Conservation (phyloP, 495 filamentous ascomycete genomes). For the Xylaria longipes region DNA sequence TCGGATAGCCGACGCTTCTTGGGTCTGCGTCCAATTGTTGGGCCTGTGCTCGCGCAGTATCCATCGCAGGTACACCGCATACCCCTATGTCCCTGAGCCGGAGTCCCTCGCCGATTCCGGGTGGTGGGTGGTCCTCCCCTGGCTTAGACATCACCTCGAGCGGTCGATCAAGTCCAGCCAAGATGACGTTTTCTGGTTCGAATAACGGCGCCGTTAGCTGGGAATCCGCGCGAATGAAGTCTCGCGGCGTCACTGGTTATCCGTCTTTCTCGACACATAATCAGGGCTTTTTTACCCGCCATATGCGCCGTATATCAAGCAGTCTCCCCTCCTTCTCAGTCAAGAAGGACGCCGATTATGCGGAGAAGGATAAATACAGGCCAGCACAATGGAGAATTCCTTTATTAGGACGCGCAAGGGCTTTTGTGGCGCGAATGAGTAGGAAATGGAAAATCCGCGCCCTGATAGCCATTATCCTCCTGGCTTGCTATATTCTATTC, state of each 20-base stretch:
- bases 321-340: constrained; percentile 74
- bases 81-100: constrained; percentile 79
- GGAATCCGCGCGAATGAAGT: constrained; percentile 82
- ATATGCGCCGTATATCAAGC: constrained; percentile 75
- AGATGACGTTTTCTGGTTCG: constrained; percentile 47
- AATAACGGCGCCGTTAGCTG: constrained; percentile 72
- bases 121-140: constrained; percentile 87
- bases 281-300: constrained; percentile 78
- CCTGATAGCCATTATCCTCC: constrained; percentile 62
- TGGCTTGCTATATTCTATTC: constrained; percentile 68
- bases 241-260: constrained; percentile 68
- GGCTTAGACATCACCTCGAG: constrained; percentile 72
- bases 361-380: constrained; percentile 79
- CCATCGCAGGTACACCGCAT: constrained; percentile 51
- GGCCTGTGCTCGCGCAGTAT: constrained; percentile 25
- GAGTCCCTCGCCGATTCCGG: constrained; percentile 80
- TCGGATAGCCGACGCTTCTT: not conserved
- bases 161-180: constrained; percentile 70
- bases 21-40: not conserved
- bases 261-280: constrained; percentile 84
- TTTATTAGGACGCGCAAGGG: constrained; percentile 46
- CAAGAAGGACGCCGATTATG: constrained; percentile 50
- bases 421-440: constrained; percentile 48
- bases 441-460: constrained; percentile 64
- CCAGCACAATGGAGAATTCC: constrained; percentile 52